Base-by-base conservation (phyloP, 164 flowering plant species). In the Magnolia changhungtana region DNA sequence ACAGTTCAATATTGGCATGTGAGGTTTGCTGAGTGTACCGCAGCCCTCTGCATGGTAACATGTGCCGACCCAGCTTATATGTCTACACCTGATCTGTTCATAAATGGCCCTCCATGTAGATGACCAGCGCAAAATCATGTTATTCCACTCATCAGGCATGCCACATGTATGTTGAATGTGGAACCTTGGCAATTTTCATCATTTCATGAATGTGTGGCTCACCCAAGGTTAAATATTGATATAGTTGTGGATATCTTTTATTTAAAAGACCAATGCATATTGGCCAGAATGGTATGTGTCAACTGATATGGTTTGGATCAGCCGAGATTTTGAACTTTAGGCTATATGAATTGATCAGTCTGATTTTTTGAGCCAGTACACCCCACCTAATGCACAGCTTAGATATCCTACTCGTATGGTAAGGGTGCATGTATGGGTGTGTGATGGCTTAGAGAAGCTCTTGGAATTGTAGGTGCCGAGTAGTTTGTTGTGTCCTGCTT, bases 401-500 rank as follows among this genome's bases (percentile, higher is more conserved):
- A 55, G 59, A 14, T 55, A 9, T 55, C 59, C 59, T 55, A 14
- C 59, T 55, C 59, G 2, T 55, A 55, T 55, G 59, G 59, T 55
- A 9, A 9, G 59, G 59, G 14, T 55, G 3, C 59, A 55, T 55
- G 14, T 55, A 55, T 9, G 16, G 59, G 16, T 55, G 45, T 55
- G 16, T 2, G 14, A 55, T 55, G 11, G 11, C 16, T 14, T 9
- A 55, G 59, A 55, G 11, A 14, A 55, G 59, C 59, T 55, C 59
- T 55, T 55, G 31, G 2, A 69, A 14, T 10, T n/a, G 49, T 45
- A 61, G 18, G 4, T 20, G 10, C 21, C 6, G 4, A 19, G 19
- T 23, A 29, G 59, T 65, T 9, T 66, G 72, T 16, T 72, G n/a
- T 73, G 29, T 65, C n/a, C 69, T 77, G 66, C 68, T 73, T 20